A percentile compares a stretch with the other conserved stretches of the same genome.
Evolutionary conservation across 345 rosid species (phyloP).

Genomic region (Theobroma cacao): DNA sequence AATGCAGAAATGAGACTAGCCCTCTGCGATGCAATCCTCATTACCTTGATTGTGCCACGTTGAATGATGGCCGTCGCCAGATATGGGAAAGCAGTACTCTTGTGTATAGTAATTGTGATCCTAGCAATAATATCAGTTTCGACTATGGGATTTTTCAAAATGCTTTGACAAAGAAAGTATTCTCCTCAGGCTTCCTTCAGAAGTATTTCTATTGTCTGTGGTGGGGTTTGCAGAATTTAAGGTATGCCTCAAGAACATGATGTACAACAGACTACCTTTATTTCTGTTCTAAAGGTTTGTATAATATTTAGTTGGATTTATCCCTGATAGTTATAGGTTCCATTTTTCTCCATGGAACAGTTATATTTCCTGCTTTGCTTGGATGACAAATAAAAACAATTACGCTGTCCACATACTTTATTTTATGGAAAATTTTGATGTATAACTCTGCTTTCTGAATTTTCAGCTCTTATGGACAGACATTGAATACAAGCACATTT

Average conservation of each 20-base stretch:
- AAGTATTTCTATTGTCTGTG: constrained; percentile 87
- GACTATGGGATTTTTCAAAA: constrained; percentile 65
- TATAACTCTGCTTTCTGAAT: constrained; percentile 14
- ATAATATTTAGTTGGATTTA: neutral
- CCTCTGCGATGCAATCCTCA: constrained; percentile 38
- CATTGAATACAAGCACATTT: constrained; percentile 41
- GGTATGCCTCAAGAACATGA: constrained; percentile 37
- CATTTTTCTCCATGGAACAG: neutral
- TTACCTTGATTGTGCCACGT: constrained; percentile 61
- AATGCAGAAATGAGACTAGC: constrained; percentile 48
- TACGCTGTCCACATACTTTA: neutral
- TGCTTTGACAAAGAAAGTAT: constrained; percentile 59
- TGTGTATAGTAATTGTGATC: constrained; percentile 64
- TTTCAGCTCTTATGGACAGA: constrained; percentile 55
- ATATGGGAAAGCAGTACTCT: constrained; percentile 53
- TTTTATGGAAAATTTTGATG: neutral
- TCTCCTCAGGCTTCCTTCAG: constrained; percentile 54
- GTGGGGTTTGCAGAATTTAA: constrained; percentile 94
- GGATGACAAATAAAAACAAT: neutral
- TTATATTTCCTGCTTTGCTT: neutral
- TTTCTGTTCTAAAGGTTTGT: neutral
- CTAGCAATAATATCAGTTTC: constrained; percentile 41
- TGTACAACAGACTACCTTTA: neutral
- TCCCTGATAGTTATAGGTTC: neutral
- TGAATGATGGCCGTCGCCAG: constrained; percentile 23